phyloP scores from a whole-genome alignment of 495 filamentous ascomycete genomes.

The Aspergillus cavernicola region DNA sequence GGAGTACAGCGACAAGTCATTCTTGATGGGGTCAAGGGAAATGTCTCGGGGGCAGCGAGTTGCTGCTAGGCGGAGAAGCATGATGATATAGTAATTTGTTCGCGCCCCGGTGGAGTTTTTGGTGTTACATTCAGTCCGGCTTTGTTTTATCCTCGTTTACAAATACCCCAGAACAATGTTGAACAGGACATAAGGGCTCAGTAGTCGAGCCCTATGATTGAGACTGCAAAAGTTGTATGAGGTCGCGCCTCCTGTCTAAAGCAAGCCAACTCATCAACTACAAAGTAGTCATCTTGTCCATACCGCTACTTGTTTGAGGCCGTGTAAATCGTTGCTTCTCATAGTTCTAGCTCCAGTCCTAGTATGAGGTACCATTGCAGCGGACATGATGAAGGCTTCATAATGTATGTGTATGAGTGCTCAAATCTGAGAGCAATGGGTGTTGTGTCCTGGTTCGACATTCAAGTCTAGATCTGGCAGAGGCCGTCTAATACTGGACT shows the following conservation, averaged over 20 bases:
- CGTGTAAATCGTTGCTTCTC: background rate
- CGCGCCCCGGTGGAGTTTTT: too few species aligned
- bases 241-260: too few species aligned
- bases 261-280: too few species aligned
- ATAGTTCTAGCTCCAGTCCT: background rate
- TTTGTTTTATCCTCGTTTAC: background rate
- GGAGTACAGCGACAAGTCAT: background rate
- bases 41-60: constrained; percentile 31
- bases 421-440: background rate
- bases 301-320: background rate
- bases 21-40: constrained; percentile 14
- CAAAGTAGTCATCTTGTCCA: background rate
- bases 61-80: constrained; percentile 46
- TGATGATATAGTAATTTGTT: constrained; percentile 45
- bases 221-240: too few species aligned
- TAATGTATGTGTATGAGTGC: background rate
- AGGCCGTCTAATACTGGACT: background rate
- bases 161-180: background rate
- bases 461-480: background rate
- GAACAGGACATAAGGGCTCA: too few species aligned
- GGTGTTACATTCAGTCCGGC: background rate
- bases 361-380: background rate
- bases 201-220: too few species aligned
- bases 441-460: background rate
- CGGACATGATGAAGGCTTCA: background rate